phyloP scores from a whole-genome alignment of 768 basidiomycete genomes.

The Suillus sp. region DNA sequence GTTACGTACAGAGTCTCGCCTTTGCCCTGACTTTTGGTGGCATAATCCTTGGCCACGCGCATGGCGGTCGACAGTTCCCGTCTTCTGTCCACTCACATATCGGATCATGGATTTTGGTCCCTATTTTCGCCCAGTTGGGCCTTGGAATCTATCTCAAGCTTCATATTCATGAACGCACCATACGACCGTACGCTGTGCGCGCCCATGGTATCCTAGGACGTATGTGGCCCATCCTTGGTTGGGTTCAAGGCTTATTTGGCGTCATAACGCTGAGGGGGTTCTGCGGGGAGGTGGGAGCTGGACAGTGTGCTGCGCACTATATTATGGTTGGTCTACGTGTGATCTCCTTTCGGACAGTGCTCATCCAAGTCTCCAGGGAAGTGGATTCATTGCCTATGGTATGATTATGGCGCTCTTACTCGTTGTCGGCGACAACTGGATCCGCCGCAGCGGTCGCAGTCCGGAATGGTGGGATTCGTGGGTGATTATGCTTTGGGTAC shows the following conservation, averaged over 20 bases:
- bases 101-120: conserved; percentile 51
- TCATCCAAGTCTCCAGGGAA: conserved; percentile 47
- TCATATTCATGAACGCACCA: conserved; percentile 78
- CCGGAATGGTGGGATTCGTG: conserved; percentile 90
- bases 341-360: conserved; percentile 14
- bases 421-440: conserved; percentile 77
- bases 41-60: conserved; percentile 84
- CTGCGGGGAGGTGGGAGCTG: conserved; percentile 70
- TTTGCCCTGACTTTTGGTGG: conserved; percentile 72
- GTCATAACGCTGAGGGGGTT: conserved; percentile 73
- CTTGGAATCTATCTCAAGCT: conserved; percentile 91
- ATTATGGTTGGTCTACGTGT: conserved; percentile 55
- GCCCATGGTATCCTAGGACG: conserved; percentile 83
- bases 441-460: conserved; percentile 66
- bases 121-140: conserved; percentile 64
- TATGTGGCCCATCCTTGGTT: conserved; percentile 80
- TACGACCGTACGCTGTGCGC: conserved; percentile 70
- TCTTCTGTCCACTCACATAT: conserved; percentile 74
- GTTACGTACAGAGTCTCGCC: conserved; percentile 53
- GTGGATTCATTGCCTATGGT: conserved; percentile 88
- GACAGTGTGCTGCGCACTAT: conserved; percentile 88
- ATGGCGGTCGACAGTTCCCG: conserved; percentile 77
- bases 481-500: conserved; percentile 56
- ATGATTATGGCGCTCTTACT: conserved; percentile 79
- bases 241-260: conserved; percentile 90